Evolutionary conservation across 345 rosid species (phyloP).

Genomic region (Hevea brasiliensis): DNA sequence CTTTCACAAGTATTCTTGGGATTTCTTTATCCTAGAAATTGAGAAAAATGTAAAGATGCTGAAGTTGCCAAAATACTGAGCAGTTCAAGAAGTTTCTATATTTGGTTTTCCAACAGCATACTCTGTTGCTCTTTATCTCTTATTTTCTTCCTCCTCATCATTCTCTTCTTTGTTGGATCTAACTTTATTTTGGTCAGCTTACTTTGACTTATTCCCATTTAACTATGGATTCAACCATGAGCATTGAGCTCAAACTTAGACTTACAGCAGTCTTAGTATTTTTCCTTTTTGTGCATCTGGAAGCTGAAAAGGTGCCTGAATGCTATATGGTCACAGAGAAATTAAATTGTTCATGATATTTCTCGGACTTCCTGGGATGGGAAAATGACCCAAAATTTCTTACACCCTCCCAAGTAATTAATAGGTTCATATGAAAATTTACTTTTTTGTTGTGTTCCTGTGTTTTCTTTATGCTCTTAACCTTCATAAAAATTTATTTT

Average conservation of each 20-base stretch:
- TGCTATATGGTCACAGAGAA: background rate
- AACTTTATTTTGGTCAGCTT: background rate
- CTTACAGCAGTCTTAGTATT: background rate
- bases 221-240: background rate
- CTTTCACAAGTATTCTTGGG: background rate
- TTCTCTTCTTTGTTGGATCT: background rate
- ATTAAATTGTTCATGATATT: background rate
- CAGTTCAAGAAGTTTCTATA: background rate
- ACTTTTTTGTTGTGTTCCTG: background rate
- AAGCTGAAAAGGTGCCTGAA: background rate
- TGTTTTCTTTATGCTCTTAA: background rate
- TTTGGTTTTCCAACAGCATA: background rate
- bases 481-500: background rate
- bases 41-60: slow-evolving; percentile 6
- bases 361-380: background rate
- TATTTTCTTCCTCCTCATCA: background rate
- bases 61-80: background rate
- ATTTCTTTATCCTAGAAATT: background rate
- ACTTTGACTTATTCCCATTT: background rate
- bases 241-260: background rate
- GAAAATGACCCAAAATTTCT: background rate
- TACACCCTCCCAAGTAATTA: background rate
- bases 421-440: background rate
- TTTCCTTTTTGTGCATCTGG: background rate
- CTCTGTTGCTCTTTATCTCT: background rate